Base-by-base conservation (phyloP, 1,139 yeast species). In the Geotrichum siamense region DNA sequence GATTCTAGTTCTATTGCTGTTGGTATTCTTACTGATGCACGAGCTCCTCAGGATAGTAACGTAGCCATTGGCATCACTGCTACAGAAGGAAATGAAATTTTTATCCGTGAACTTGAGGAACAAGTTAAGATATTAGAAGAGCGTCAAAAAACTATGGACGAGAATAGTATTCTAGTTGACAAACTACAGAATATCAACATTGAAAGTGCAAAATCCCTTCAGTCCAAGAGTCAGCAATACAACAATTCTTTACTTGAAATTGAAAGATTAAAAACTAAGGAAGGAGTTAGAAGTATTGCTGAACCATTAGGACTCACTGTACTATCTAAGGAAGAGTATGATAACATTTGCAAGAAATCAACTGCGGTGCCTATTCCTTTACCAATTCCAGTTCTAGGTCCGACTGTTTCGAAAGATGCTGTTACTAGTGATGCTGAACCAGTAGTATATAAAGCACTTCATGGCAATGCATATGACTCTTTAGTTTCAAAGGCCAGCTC, bases 341-440 rank as follows among this genome's bases (percentile, higher is more conserved):
- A 47, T 13, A 32, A 21, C 21, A 23, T 47, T 2, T 42, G 39
- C 29, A 23, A 34, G 22, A 39, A 26, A 12, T 26, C 41, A 13
- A 21, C 34, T 6, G 23, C 25, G 16, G 20, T 40, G 27, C 34
- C 43, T 19, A 26, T 49, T n/a, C 45, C 59, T 44, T 25, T 28
- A 26, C 38, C 41, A 4, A n/a, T 42, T 13, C 43, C 43, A 1
- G 38, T 32, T 5, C 17, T n/a, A n/a, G 12, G 15, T 12, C 25
- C 13, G 13, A 30, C 21, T 17, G 16, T 10, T 6, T 10, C 6
- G 10, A 23, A 23, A 23, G 26, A 23, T 23, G 6, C 10, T 10
- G 9, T 10, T 10, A 22, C 36, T 17, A 12, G 25, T 16, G n/a
- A n/a, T n/a, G 46, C 46, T 21, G 31, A 19, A 12, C 30, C 38